Base-by-base conservation (phyloP, 2,329 filamentous ascomycete species). In the Colletotrichum salicis region DNA sequence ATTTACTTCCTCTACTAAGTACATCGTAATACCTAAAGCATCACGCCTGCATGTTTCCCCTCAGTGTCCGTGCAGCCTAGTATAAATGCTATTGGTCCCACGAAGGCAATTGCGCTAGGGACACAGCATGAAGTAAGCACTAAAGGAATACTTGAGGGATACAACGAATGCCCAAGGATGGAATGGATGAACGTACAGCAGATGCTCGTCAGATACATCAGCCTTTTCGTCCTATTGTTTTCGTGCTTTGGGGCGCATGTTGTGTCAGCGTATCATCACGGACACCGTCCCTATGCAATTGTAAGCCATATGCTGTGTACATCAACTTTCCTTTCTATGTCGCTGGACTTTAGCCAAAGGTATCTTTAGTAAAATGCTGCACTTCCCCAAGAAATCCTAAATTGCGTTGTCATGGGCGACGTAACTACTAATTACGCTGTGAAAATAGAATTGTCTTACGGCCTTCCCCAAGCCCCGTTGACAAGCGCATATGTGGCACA, bases 401-500 rank as follows among this genome's bases (percentile, higher is more conserved):
- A 22, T 5, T 55, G 52, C 22, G 1, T 13, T 15, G n/a, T 51
- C 4, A 19, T 24, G 19, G 12, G 1, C 37, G 5, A 48, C 11
- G 7, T 24, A 24, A 4, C n/a, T 19, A 27, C 27, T 29, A 15
- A 4, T 5, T 4, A 22, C 5, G 12, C 13, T 10, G 45, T 7
- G 35, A 37, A 37, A 31, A 8, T 15, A 33, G 31, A 11, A 12
- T 41, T 31, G 13, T 54, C 54, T 65, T 48, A 13, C 67, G 67
- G 67, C 13, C 67, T 58, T 59, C 67, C 52, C 61, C 61, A 69
- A 65, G 54, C 67, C 15, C 41, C 13, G 15, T 19, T 6, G 19
- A 19, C 29, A 31, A 33, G 27, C 35, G 4, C 12, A 22, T 48
- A 3, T 11, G 15, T 19, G 15, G 19, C 5, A 5, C n/a, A 29